These are phyloP conservation scores for Diplodia seriata DNA, from an alignment of 2,329 filamentous ascomycete species.

Conservation along the genomic window DNA sequence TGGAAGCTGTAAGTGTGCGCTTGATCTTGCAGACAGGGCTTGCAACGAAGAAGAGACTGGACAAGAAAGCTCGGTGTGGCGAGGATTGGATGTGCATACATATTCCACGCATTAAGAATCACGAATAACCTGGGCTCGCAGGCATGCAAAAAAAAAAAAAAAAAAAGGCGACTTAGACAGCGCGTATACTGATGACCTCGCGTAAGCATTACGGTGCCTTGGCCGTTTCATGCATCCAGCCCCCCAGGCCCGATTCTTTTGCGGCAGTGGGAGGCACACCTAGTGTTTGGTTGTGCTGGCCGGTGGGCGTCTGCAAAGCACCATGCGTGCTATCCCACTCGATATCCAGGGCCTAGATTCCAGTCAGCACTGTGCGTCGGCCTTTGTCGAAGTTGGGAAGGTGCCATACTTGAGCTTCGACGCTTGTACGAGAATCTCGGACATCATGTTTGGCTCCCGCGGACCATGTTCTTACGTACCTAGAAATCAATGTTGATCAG, in stretches of 20 bases:
- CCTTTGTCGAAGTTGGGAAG: constrained; percentile 1
- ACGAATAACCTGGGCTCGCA: not conserved
- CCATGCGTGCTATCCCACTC: constrained; percentile 9
- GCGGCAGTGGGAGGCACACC: not conserved
- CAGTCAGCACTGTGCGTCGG: constrained; percentile 7
- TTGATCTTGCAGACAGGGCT: not conserved
- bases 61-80: not conserved
- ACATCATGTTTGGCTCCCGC: not conserved
- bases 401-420: not conserved
- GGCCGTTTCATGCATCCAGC: not conserved
- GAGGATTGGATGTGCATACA: not conserved
- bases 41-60: not conserved
- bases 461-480: not conserved
- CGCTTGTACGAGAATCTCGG: constrained; percentile 3
- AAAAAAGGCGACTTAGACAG: not conserved
- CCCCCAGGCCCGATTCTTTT: not conserved
- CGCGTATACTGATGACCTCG: not conserved
- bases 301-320: not conserved
- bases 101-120: not conserved
- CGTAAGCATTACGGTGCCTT: not conserved
- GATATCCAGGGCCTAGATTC: constrained; percentile 6
- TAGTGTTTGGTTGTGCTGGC: not conserved
- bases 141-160: constrained; percentile 10
- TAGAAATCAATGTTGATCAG: not conserved
- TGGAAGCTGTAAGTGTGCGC: not conserved